A percentile compares a stretch with the other conserved stretches of the same genome.
These are phyloP conservation scores for Glycine soja DNA, from an alignment of 306 rosid genomes.

Conservation along the genomic window DNA sequence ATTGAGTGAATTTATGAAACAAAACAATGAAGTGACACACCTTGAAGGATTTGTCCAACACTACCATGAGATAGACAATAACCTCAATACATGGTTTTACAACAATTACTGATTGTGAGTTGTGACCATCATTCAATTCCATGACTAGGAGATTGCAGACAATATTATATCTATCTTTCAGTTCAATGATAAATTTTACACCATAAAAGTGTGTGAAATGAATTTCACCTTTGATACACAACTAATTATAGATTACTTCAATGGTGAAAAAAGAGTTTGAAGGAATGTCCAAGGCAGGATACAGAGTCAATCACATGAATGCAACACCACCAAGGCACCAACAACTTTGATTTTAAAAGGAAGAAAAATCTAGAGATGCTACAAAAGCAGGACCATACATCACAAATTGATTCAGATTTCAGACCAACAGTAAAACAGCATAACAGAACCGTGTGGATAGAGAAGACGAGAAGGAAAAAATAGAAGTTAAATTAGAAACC, in stretches of 20 bases:
- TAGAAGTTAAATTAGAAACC: neutral
- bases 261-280: neutral
- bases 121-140: conserved; percentile 30
- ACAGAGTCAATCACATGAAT: neutral
- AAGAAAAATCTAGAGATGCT: neutral
- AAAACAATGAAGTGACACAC: neutral
- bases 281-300: conserved; percentile 23
- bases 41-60: neutral
- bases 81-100: neutral
- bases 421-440: conserved; percentile 14
- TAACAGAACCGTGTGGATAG: conserved; percentile 3
- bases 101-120: conserved; percentile 9
- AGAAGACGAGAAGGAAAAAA: neutral
- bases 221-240: neutral
- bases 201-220: neutral
- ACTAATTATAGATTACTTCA: conserved; percentile 9
- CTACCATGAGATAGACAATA: conserved; percentile 4
- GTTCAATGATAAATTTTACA: neutral
- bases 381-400: conserved; percentile 29
- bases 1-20: conserved; percentile 1
- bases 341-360: neutral
- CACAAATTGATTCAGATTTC: conserved; percentile 25
- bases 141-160: conserved; percentile 20
- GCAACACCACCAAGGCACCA: neutral
- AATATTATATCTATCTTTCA: neutral